Percentiles rank a stretch among this genome's conserved stretches.
Conservation (phyloP, 352 stramenopile genomes). For the Phytophthora tubulina region DNA sequence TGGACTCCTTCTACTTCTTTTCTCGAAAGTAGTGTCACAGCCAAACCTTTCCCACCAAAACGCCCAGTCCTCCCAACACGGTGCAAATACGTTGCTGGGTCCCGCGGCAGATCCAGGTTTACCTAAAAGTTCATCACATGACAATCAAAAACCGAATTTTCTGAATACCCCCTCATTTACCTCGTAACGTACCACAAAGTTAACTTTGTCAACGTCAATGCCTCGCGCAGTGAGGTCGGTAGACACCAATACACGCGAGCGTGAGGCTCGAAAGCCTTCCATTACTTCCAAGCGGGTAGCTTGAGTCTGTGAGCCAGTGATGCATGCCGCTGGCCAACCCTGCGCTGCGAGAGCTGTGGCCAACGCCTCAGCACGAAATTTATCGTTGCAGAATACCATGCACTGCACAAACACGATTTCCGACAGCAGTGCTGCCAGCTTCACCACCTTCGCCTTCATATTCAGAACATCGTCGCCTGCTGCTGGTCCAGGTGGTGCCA, state of each 20-base stretch:
- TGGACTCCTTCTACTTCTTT: conserved; percentile 65
- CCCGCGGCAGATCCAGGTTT: conserved; percentile 76
- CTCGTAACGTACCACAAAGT: conserved; percentile 62
- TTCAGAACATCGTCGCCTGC: conserved; percentile 33
- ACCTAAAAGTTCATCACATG: conserved; percentile 39
- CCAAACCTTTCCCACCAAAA: conserved; percentile 79
- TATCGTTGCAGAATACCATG: conserved; percentile 90
- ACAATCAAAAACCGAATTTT: conserved; percentile 2
- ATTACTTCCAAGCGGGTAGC: conserved; percentile 68
- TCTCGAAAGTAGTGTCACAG: conserved; percentile 66
- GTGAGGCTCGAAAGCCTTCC: conserved; percentile 60
- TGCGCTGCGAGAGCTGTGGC: conserved; percentile 58
- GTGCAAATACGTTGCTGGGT: conserved; percentile 84
- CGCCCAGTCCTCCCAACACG: conserved; percentile 77
- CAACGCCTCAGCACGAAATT: conserved; percentile 75
- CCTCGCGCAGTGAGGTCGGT: conserved; percentile 81
- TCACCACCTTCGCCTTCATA: conserved; percentile 68
- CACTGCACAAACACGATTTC: conserved; percentile 81
- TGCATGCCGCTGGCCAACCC: conserved; percentile 69
- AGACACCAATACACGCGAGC: conserved; percentile 73
- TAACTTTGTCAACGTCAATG: conserved; percentile 83
- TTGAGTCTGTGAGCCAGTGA: conserved; percentile 76
- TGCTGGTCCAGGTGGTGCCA: conserved; percentile 3
- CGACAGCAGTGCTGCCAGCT: conserved; percentile 62
- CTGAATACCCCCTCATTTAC: not conserved